These are phyloP conservation scores for Lactarius hatsudake DNA, from an alignment of 768 basidiomycete genomes.

Conservation along the genomic window DNA sequence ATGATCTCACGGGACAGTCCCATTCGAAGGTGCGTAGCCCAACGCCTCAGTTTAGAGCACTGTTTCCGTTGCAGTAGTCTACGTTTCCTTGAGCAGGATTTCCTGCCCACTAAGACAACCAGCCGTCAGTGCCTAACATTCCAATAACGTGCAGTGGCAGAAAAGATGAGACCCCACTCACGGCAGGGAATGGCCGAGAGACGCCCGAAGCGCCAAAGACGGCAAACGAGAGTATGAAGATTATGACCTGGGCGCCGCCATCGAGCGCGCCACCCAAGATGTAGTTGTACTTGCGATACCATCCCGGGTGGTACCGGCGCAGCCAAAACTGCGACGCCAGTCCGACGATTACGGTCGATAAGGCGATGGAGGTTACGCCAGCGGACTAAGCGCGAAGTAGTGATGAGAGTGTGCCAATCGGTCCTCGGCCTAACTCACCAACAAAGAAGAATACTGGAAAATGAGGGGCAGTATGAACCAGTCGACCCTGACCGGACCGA, in stretches of 20 bases:
- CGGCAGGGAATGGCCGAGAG: slow-evolving; percentile 47
- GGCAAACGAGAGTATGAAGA: slow-evolving; percentile 61
- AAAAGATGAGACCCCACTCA: neutral
- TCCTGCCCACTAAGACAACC: slow-evolving; percentile 44
- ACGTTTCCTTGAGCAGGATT: slow-evolving; percentile 53
- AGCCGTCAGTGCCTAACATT: neutral
- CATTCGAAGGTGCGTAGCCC: neutral
- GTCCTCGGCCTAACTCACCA: slow-evolving; percentile 29
- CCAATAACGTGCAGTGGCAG: neutral
- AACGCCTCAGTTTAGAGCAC: slow-evolving; percentile 43
- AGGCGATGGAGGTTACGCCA: slow-evolving; percentile 55
- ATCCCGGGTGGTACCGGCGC: slow-evolving; percentile 35
- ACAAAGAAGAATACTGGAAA: slow-evolving; percentile 43
- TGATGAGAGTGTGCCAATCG: slow-evolving; percentile 16
- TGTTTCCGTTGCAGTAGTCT: slow-evolving; percentile 60
- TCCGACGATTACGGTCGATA: slow-evolving; percentile 47
- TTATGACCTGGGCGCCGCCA: slow-evolving; percentile 64
- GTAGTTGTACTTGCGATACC: slow-evolving; percentile 69
- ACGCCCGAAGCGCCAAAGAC: slow-evolving; percentile 59
- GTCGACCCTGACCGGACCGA: slow-evolving; percentile 50
- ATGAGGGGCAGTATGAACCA: slow-evolving; percentile 55
- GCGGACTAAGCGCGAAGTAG: slow-evolving; percentile 31
- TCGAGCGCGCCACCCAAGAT: slow-evolving; percentile 64
- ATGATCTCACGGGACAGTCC: too few species aligned
- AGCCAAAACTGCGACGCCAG: slow-evolving; percentile 50